phyloP scores from a whole-genome alignment of 129 eudicot genomes.

The Flaveria trinervia region DNA sequence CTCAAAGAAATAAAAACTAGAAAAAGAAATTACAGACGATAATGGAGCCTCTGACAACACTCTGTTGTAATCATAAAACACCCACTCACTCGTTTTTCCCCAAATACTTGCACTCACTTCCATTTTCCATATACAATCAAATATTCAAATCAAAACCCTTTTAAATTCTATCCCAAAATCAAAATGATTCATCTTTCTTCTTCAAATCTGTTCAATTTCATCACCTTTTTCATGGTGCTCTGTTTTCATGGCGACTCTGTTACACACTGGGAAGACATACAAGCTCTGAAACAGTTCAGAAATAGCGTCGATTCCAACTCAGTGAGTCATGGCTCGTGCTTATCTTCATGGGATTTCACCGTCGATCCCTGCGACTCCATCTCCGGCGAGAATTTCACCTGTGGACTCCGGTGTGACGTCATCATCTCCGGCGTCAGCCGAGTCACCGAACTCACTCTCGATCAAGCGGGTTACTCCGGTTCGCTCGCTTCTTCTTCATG shows the following conservation, averaged over 20 bases:
- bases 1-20: not conserved
- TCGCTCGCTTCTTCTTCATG: slow-evolving; percentile 45
- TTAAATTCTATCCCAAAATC: not conserved
- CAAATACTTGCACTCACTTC: not conserved
- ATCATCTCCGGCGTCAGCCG: slow-evolving; percentile 33
- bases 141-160: not conserved
- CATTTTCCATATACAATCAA: not conserved
- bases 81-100: not conserved
- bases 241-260: slow-evolving; percentile 37
- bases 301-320: slow-evolving; percentile 47
- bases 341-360: slow-evolving; percentile 85
- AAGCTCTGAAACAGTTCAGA: slow-evolving; percentile 57
- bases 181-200: slow-evolving; percentile 16
- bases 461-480: slow-evolving; percentile 80
- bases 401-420: slow-evolving; percentile 78
- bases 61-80: slow-evolving; percentile 5
- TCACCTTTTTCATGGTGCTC: not conserved
- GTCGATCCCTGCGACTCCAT: slow-evolving; percentile 81
- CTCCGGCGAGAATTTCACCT: slow-evolving; percentile 63
- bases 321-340: slow-evolving; percentile 62
- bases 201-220: not conserved
- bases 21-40: slow-evolving; percentile 1
- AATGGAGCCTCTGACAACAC: slow-evolving; percentile 8
- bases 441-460: slow-evolving; percentile 80
- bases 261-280: slow-evolving; percentile 68